These are phyloP conservation scores for Periconia digitata DNA, from an alignment of 2,329 filamentous ascomycete genomes.

Conservation along the genomic window DNA sequence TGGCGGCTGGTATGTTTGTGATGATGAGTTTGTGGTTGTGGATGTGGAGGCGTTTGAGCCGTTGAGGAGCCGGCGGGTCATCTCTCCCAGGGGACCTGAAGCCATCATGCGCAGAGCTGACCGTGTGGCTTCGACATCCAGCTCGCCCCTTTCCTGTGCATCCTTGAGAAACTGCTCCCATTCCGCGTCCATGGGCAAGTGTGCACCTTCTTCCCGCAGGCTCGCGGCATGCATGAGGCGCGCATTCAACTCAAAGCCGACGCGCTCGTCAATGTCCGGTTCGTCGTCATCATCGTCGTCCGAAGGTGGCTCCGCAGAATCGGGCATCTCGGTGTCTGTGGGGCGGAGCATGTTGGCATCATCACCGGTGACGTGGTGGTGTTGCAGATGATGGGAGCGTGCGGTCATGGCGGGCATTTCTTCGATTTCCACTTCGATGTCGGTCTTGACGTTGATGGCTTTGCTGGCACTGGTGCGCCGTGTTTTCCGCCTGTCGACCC, in stretches of 20 bases:
- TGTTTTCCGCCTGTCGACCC: conserved; percentile 50
- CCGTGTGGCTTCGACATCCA: conserved; percentile 37
- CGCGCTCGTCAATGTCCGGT: conserved; percentile 56
- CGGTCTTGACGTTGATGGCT: conserved; percentile 46
- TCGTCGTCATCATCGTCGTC: conserved; percentile 45
- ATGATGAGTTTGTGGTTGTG: conserved; percentile 11
- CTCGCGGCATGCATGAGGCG: conserved; percentile 66
- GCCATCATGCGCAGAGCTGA: conserved; percentile 35
- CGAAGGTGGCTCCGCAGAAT: not conserved
- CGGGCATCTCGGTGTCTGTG: conserved; percentile 24
- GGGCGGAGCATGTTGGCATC: conserved; percentile 1
- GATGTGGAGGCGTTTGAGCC: conserved; percentile 9
- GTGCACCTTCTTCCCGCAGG: conserved; percentile 63
- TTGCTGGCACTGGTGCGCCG: conserved; percentile 10
- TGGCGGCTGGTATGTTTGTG: conserved; percentile 15
- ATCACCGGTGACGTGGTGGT: not conserved
- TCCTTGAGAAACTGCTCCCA: conserved; percentile 77
- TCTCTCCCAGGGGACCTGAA: conserved; percentile 28
- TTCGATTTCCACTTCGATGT: conserved; percentile 46
- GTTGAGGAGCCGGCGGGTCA: conserved; percentile 18
- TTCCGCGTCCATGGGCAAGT: conserved; percentile 66
- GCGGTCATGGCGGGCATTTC: conserved; percentile 21
- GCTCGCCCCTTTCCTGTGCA: conserved; percentile 62
- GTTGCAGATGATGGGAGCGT: not conserved
- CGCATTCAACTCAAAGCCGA: conserved; percentile 62